These are phyloP conservation scores for Closterium sp. DNA, from an alignment of 139 green algal genomes.

Conservation along the genomic window DNA sequence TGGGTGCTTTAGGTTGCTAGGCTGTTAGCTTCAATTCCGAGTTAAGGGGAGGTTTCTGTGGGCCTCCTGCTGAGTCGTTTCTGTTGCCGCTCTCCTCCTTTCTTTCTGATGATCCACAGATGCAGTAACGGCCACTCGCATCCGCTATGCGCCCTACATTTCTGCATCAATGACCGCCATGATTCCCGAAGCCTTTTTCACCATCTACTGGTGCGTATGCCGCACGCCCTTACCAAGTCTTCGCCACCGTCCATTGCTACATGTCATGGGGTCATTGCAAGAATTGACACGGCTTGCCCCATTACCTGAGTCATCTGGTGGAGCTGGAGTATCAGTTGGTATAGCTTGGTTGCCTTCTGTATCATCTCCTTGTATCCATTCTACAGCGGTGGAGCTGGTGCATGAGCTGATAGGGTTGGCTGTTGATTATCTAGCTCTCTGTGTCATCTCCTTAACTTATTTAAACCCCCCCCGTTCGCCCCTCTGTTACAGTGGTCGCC, in stretches of 20 bases:
- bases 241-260: neutral
- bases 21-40: neutral
- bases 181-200: conserved; percentile 29
- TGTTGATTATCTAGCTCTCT: neutral
- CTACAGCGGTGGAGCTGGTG: too few species aligned
- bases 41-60: neutral
- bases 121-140: conserved; percentile 28
- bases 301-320: neutral
- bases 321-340: too few species aligned
- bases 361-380: too few species aligned
- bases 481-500: neutral
- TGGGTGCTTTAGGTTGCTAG: neutral
- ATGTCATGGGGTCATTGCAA: too few species aligned
- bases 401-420: neutral
- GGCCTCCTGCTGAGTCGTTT: too few species aligned
- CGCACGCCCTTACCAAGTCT: neutral
- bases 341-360: too few species aligned
- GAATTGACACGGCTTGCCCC: neutral
- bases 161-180: conserved; percentile 9
- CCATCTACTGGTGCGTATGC: conserved; percentile 11
- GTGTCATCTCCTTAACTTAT: too few species aligned
- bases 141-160: conserved; percentile 39
- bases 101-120: neutral
- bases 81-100: neutral
- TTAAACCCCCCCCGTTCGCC: too few species aligned